These are phyloP conservation scores for Cordyceps cicadae DNA, from an alignment of 2,329 filamentous ascomycete genomes.

Conservation along the genomic window DNA sequence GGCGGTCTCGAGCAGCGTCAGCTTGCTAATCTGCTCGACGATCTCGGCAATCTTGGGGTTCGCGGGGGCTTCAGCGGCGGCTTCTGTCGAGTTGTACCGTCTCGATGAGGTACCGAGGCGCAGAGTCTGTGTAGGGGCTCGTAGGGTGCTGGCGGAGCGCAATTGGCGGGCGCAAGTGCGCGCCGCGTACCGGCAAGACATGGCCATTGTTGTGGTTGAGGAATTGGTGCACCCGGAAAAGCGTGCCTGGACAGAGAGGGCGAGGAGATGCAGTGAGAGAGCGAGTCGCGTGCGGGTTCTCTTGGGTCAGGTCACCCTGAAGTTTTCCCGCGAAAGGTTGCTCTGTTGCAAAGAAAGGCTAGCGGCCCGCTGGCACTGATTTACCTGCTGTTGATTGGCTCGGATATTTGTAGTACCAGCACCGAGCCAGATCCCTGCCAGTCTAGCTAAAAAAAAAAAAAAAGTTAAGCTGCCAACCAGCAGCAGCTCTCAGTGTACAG, in stretches of 20 bases:
- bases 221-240: slow-evolving; percentile 18
- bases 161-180: slow-evolving; percentile 57
- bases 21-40: slow-evolving; percentile 96
- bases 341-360: slow-evolving; percentile 11
- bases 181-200: slow-evolving; percentile 55
- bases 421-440: slow-evolving; percentile 21
- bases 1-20: slow-evolving; percentile 95
- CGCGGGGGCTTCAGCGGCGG: slow-evolving; percentile 41
- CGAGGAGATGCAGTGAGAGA: slow-evolving; percentile 2
- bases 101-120: slow-evolving; percentile 45
- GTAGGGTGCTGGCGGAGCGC: slow-evolving; percentile 39
- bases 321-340: slow-evolving; percentile 32
- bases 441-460: slow-evolving; percentile 20
- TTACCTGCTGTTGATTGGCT: slow-evolving; percentile 23
- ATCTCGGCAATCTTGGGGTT: slow-evolving; percentile 93
- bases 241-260: slow-evolving; percentile 19
- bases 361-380: slow-evolving; percentile 7
- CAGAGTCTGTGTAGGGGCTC: slow-evolving; percentile 39
- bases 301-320: slow-evolving; percentile 22
- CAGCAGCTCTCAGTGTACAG: slow-evolving; percentile 4
- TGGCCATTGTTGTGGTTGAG: slow-evolving; percentile 43
- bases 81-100: slow-evolving; percentile 85
- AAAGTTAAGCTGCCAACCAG: slow-evolving; percentile 8
- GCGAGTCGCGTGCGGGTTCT: slow-evolving; percentile 18
- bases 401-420: slow-evolving; percentile 29